Evolutionary conservation across 768 basidiomycete genomes (phyloP), one percentile per base, ranked within the genome.

Genomic region (Pleurotus ostreatus): DNA sequence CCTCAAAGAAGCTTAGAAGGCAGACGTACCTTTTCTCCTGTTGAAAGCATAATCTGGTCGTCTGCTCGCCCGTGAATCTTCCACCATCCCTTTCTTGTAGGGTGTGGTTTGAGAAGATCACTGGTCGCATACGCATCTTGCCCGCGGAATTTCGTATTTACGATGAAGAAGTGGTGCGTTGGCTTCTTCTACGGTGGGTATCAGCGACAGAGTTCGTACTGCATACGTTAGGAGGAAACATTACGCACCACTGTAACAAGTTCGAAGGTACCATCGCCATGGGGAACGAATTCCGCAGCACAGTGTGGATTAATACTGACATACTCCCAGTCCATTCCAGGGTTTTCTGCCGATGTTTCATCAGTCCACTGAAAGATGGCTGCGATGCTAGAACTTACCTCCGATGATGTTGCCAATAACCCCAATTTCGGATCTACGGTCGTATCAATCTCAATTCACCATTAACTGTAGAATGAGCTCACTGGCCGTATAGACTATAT

Each of bases 401-500:
- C 34, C 20, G 18, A 58, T 25, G n/a, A 61, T 23, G 22, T 25
- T 26, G n/a, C 58, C 54, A 23, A 59, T 53, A 8, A 59, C 58
- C 5, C 60, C 60, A 18, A 49, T 48, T 34, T 61, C 60, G 7
- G 58, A 56, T n/a, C 60, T 61, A 16, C 11, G 30, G 30, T 34
- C 11, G 30, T 11, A 11, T 34, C 30, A 34, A 11, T 34, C 9
- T 34, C 30, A 11, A 34, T 11, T 34, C 9, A 11, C 30, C 11
- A 34, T 34, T 11, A 2, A 34, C 30, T 11, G 30, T 34, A 34
- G 11, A 34, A 34, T 9, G 8, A 34, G 9, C 70, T 55, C 37
- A 75, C 59, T 62, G 51, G 1, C 72, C 76, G 49, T 70, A 76
- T 18, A 65, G 58, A 4, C 57, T 62, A 2, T 49, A 23, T 2